Evolutionary conservation across 1,284 basidiomycete genomes (phyloP).

Genomic region (Pyrrhoderma lamaoense): DNA sequence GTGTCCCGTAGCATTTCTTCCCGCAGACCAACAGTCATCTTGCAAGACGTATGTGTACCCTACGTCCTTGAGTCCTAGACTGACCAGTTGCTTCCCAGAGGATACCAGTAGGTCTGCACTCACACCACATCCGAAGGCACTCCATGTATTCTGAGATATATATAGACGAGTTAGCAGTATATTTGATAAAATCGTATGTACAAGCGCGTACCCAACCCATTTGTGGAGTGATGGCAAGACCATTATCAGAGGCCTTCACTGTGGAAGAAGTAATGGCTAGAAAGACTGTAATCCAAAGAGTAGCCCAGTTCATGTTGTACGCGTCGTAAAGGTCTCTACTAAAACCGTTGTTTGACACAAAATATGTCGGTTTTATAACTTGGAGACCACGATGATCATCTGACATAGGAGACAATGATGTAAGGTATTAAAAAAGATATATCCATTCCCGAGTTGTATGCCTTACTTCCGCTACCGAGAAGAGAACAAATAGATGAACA

Average conservation of each 20-base stretch:
- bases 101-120: conserved; percentile 29
- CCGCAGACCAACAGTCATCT: conserved; percentile 33
- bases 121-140: conserved; percentile 31
- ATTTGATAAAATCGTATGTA: background rate
- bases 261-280: too few relatives aligned
- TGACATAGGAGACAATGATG: too few relatives aligned
- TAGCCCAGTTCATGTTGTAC: too few relatives aligned
- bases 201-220: conserved; percentile 30
- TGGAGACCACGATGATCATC: too few relatives aligned
- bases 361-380: too few relatives aligned
- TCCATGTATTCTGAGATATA: conserved; percentile 28
- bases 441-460: too few relatives aligned
- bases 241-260: conserved; percentile 24
- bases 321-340: too few relatives aligned
- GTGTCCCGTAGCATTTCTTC: conserved; percentile 20
- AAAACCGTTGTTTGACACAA: too few relatives aligned
- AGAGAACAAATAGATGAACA: too few relatives aligned
- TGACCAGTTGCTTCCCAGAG: conserved; percentile 27
- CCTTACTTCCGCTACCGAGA: too few relatives aligned
- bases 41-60: conserved; percentile 24
- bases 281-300: too few relatives aligned
- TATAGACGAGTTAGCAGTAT: background rate
- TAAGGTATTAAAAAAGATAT: too few relatives aligned
- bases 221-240: conserved; percentile 32
- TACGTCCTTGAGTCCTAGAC: conserved; percentile 13